Evolutionary conservation across 495 filamentous ascomycete genomes (phyloP).

Genomic region (Podospora sp.): DNA sequence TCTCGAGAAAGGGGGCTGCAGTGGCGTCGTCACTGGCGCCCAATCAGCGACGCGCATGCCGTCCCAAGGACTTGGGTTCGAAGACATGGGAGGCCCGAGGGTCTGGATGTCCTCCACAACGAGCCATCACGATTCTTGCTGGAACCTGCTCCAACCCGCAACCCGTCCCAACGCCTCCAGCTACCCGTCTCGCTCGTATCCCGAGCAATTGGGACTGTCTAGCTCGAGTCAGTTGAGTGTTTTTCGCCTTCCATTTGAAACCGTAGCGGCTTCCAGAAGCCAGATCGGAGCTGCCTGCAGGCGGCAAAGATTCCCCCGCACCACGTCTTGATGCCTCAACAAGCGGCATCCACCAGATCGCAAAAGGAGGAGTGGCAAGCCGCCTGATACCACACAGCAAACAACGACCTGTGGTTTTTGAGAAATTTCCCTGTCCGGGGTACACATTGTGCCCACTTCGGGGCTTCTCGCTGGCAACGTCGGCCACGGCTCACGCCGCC

Average conservation of each 20-base stretch:
- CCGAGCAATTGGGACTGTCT: not conserved
- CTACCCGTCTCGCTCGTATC: conserved; percentile 1
- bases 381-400: not conserved
- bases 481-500: not conserved
- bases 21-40: not conserved
- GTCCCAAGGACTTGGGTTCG: conserved; percentile 11
- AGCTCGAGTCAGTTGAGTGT: not conserved
- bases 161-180: not conserved
- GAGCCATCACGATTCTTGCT: not conserved
- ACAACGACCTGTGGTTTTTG: not conserved
- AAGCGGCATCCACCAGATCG: too few species aligned
- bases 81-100: conserved; percentile 11
- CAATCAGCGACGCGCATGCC: not conserved
- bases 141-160: not conserved
- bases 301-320: not conserved
- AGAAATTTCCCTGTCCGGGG: not conserved
- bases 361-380: too few species aligned
- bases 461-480: not conserved
- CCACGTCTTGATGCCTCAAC: conserved; percentile 1
- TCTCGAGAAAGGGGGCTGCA: not conserved
- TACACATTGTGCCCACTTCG: not conserved
- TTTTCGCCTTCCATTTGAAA: too few species aligned
- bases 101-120: not conserved
- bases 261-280: not conserved
- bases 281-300: not conserved